A percentile compares a stretch with the other conserved stretches of the same genome.
Evolutionary conservation across 768 basidiomycete species (phyloP).

Genomic region (Kwoniella botswanensis): DNA sequence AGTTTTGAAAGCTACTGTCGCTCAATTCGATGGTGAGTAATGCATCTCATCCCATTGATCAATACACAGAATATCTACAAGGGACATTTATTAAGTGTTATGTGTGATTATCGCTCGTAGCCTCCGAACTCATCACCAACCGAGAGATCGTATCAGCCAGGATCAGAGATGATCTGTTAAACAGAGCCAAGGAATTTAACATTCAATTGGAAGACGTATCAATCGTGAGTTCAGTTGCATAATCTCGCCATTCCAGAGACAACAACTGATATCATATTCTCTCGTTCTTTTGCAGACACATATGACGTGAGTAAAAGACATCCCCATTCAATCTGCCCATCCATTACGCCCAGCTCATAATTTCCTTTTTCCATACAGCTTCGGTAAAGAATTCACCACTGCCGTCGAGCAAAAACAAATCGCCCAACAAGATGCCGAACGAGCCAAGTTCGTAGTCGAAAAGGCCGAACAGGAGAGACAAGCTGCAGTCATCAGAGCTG

Average conservation of each 20-base stretch:
- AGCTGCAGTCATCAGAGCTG: conserved; percentile 95
- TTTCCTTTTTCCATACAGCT: conserved; percentile 30
- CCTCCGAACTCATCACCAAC: conserved; percentile 71
- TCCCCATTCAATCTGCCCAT: conserved; percentile 15
- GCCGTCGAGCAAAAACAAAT: conserved; percentile 99
- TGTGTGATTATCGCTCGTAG: conserved; percentile 13
- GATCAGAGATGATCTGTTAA: conserved; percentile 87
- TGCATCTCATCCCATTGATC: background rate
- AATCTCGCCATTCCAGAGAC: background rate
- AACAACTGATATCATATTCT: background rate
- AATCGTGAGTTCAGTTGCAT: conserved; percentile 62
- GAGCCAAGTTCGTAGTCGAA: conserved; percentile 98
- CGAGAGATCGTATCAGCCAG: conserved; percentile 94
- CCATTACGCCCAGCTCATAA: background rate
- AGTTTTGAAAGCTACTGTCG: conserved; percentile 96
- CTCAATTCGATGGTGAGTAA: conserved; percentile 80
- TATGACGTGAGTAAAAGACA: conserved; percentile 58
- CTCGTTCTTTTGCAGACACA: conserved; percentile 54
- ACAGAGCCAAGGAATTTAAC: conserved; percentile 94
- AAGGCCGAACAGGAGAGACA: conserved; percentile 99
- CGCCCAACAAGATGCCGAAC: conserved; percentile 98
- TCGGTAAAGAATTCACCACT: conserved; percentile 60
- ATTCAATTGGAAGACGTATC: conserved; percentile 96
- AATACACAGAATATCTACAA: too few relatives aligned
- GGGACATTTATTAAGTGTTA: background rate